Conservation (phyloP, 1,139 yeast genomes). For the Magnusiomyces paraingens region DNA sequence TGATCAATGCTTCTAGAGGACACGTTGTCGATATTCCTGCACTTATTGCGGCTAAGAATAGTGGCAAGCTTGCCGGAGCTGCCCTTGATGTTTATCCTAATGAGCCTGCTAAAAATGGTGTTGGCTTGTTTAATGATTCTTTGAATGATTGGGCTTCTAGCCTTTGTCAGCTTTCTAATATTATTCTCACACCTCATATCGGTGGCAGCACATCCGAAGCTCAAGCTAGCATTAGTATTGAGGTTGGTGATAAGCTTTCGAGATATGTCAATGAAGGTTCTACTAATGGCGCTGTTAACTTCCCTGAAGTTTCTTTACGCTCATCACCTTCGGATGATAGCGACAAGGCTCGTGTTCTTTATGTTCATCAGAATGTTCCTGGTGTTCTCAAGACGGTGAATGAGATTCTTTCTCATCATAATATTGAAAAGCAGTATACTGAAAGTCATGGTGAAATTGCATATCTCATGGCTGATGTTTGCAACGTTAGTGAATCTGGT, state of each 20-base stretch:
- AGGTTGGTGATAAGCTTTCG: slow-evolving; percentile 79
- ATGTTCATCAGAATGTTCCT: slow-evolving; percentile 96
- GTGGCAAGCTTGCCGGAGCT: slow-evolving; percentile 95
- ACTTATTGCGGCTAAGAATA: slow-evolving; percentile 79
- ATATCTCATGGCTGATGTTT: slow-evolving; percentile 95
- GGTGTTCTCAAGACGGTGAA: slow-evolving; percentile 98
- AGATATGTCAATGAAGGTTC: slow-evolving; percentile 95
- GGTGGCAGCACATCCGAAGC: slow-evolving; percentile 99
- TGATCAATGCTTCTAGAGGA: slow-evolving; percentile 96
- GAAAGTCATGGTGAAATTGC: slow-evolving; percentile 96
- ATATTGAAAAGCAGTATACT: slow-evolving; percentile 95
- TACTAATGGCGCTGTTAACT: slow-evolving; percentile 94
- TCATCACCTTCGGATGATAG: slow-evolving; percentile 84
- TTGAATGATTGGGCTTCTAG: slow-evolving; percentile 84
- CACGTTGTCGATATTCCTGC: slow-evolving; percentile 96
- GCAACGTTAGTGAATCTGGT: slow-evolving; percentile 75
- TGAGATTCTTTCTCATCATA: slow-evolving; percentile 89
- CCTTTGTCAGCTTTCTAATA: slow-evolving; percentile 74
- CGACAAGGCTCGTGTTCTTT: slow-evolving; percentile 79
- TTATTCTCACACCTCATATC: slow-evolving; percentile 92
- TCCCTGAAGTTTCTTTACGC: slow-evolving; percentile 96
- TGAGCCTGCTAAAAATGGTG: slow-evolving; percentile 98
- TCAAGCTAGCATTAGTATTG: slow-evolving; percentile 94
- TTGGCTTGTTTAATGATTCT: slow-evolving; percentile 59
- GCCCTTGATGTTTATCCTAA: slow-evolving; percentile 95